These are phyloP conservation scores for Ceratocystis lukuohia DNA, from an alignment of 2,329 filamentous ascomycete genomes.

Conservation along the genomic window DNA sequence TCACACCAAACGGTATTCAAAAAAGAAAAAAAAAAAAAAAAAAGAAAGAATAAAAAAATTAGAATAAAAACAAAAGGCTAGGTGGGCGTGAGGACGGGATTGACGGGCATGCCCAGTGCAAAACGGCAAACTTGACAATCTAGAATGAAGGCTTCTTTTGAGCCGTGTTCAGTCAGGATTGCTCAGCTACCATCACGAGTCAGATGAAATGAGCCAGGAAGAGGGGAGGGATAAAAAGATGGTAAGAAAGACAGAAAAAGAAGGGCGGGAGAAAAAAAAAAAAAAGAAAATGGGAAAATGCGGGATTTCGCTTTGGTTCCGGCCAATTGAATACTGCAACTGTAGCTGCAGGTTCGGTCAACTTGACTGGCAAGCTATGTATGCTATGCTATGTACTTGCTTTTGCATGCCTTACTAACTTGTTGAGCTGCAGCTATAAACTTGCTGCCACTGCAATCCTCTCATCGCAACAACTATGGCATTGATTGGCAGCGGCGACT, in stretches of 20 bases:
- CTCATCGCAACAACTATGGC: background rate
- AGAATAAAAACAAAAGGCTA: background rate
- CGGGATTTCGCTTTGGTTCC: background rate
- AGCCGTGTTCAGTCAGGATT: background rate
- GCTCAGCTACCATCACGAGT: conserved; percentile 1
- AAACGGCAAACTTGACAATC: background rate
- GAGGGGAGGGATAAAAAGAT: conserved; percentile 7
- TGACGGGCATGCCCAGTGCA: background rate
- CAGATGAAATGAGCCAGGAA: conserved; percentile 2
- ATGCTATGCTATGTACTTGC: background rate
- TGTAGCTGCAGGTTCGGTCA: background rate
- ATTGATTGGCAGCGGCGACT: background rate
- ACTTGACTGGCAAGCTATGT: background rate
- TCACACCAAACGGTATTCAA: background rate
- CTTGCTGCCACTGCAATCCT: background rate
- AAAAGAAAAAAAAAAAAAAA: background rate
- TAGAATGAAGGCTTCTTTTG: background rate
- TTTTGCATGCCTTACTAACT: background rate
- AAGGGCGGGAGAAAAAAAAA: background rate
- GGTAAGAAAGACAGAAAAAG: background rate
- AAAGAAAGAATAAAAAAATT: background rate
- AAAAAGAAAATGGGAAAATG: background rate
- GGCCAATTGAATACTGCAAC: conserved; percentile 3
- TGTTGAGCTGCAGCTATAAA: background rate
- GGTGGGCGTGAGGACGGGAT: background rate